phyloP scores from a whole-genome alignment of 1,139 yeast genomes.

The Protomyces lactucae-debilis region DNA sequence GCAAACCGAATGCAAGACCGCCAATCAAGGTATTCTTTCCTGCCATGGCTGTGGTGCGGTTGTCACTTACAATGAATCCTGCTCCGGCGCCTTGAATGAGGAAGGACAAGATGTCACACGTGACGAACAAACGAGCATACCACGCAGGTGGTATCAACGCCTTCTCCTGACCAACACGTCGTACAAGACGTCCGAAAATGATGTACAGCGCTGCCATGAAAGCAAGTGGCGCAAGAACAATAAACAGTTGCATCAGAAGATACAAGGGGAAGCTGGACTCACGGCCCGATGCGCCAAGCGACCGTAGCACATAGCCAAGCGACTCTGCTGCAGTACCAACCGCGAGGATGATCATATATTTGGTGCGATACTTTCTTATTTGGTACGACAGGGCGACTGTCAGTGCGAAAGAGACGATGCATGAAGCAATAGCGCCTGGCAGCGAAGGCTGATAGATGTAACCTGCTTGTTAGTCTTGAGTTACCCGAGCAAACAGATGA shows the following conservation, averaged over 20 bases:
- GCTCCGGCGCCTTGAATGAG: slow-evolving; percentile 47
- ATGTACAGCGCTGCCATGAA: slow-evolving; percentile 23
- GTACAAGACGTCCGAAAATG: slow-evolving; percentile 18
- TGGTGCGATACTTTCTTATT: background rate
- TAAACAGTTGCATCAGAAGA: slow-evolving; percentile 16
- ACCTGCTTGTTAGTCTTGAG: background rate
- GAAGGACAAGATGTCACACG: slow-evolving; percentile 46
- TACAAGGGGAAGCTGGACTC: slow-evolving; percentile 3
- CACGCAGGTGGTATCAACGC: background rate
- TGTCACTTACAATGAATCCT: slow-evolving; percentile 39
- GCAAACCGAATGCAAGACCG: slow-evolving; percentile 41
- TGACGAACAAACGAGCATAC: slow-evolving; percentile 40
- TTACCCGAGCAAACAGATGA: background rate
- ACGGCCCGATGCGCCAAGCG: slow-evolving; percentile 8
- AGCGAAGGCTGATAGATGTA: slow-evolving; percentile 18
- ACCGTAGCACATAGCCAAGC: slow-evolving; percentile 17
- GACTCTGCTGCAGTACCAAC: slow-evolving; percentile 9
- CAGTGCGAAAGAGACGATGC: background rate
- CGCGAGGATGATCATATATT: slow-evolving; percentile 7
- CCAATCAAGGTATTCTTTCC: slow-evolving; percentile 35
- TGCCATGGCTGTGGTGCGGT: background rate
- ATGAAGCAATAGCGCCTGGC: slow-evolving; percentile 8
- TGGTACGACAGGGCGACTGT: slow-evolving; percentile 3
- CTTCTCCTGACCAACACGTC: background rate
- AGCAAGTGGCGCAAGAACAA: slow-evolving; percentile 22